Percentiles rank a stretch among this genome's conserved stretches.
Evolutionary conservation across 148 eudicot species (phyloP).

Genomic region (Polygonum aviculare): DNA sequence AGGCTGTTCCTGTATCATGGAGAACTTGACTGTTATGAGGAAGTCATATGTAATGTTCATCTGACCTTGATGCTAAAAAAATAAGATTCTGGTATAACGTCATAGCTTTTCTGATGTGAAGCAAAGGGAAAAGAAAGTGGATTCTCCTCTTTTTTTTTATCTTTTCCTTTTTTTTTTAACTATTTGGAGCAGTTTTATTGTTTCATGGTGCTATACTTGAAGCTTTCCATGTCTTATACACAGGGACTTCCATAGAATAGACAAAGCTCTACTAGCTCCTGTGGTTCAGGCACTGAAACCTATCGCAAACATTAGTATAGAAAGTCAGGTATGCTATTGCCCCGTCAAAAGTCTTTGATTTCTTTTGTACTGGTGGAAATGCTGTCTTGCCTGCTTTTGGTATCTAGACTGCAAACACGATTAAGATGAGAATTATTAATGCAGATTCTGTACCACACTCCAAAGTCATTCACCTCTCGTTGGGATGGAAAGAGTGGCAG

Average conservation of each 20-base stretch:
- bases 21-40: conserved; percentile 1
- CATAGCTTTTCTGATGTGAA: not conserved
- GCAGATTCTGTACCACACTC: conserved; percentile 95
- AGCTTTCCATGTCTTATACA: conserved; percentile 6
- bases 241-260: conserved; percentile 81
- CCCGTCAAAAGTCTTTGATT: not conserved
- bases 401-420: not conserved
- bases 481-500: conserved; percentile 66
- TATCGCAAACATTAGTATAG: conserved; percentile 70
- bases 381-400: conserved; percentile 9
- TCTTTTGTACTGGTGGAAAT: conserved; percentile 3
- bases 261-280: conserved; percentile 60
- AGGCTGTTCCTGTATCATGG: not conserved
- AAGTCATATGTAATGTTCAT: not conserved
- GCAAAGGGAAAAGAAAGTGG: not conserved
- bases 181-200: not conserved
- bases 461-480: conserved; percentile 71
- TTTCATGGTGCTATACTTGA: not conserved
- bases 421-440: conserved; percentile 11
- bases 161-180: too few relatives aligned
- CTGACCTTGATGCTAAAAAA: not conserved
- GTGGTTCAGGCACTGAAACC: conserved; percentile 67
- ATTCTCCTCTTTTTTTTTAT: not conserved
- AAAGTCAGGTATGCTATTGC: conserved; percentile 64
- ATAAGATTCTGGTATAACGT: not conserved